These are phyloP conservation scores for Nothomitra cinnamomea DNA, from an alignment of 2,329 filamentous ascomycete genomes.

Conservation along the genomic window DNA sequence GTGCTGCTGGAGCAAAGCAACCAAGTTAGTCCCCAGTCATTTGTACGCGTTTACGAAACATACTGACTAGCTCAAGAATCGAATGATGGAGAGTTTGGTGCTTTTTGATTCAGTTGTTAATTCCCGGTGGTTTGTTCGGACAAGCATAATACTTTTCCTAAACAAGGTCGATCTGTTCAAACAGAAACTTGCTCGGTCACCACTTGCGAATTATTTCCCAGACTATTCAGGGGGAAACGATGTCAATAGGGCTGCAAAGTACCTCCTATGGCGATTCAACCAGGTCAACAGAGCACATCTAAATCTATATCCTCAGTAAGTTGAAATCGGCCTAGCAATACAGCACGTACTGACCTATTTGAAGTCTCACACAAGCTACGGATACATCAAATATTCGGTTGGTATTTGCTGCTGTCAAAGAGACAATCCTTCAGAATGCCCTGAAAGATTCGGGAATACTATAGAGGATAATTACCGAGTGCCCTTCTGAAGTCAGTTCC, in stretches of 20 bases:
- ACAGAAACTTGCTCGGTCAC: slow-evolving; percentile 77
- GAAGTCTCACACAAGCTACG: slow-evolving; percentile 89
- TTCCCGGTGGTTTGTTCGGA: slow-evolving; percentile 97
- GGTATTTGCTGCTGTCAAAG: slow-evolving; percentile 95
- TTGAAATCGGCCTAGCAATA: slow-evolving; percentile 14
- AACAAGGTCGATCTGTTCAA: slow-evolving; percentile 99
- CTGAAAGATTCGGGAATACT: slow-evolving; percentile 96
- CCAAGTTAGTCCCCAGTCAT: slow-evolving; percentile 44
- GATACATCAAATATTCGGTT: slow-evolving; percentile 97
- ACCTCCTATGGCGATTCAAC: slow-evolving; percentile 94
- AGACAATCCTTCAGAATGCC: slow-evolving; percentile 96
- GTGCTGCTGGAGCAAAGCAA: slow-evolving; percentile 92
- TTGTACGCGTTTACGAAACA: background rate
- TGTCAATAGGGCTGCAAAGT: slow-evolving; percentile 95
- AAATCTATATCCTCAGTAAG: slow-evolving; percentile 94
- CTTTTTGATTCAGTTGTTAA: slow-evolving; percentile 98
- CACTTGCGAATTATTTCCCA: slow-evolving; percentile 86
- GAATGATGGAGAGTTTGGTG: slow-evolving; percentile 97
- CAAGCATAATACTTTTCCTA: slow-evolving; percentile 93
- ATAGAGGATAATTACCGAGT: slow-evolving; percentile 26
- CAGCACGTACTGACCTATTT: background rate
- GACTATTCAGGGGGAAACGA: slow-evolving; percentile 97
- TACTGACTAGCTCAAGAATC: slow-evolving; percentile 46
- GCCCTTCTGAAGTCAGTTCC: background rate
- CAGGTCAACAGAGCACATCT: slow-evolving; percentile 94